Conservation (phyloP, 192 early-diverging fungal species). For the Geranomyces variabilis region DNA sequence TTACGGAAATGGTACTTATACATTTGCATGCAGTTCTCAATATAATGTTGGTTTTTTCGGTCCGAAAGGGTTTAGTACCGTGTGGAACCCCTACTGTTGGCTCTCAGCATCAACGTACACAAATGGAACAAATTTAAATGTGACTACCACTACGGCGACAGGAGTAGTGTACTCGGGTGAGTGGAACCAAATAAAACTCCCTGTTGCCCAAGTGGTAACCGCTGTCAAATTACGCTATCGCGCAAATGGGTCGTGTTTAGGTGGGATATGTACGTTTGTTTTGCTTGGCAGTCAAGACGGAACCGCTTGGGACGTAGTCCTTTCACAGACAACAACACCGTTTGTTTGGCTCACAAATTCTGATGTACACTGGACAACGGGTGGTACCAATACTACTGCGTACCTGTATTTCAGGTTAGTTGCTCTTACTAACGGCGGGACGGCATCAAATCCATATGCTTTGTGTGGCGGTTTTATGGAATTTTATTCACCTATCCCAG, state of each 20-base stretch:
- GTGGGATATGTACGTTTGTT: not conserved
- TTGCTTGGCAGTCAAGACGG: not conserved
- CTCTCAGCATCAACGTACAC: too few species aligned
- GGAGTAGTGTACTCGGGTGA: not conserved
- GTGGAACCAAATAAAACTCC: conserved; percentile 1
- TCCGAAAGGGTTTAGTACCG: too few species aligned
- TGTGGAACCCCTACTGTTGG: too few species aligned
- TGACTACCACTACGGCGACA: too few species aligned
- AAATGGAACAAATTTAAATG: too few species aligned
- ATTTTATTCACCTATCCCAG: not conserved
- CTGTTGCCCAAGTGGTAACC: not conserved
- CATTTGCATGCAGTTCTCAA: too few species aligned
- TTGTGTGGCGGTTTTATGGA: not conserved
- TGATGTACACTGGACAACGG: too few species aligned
- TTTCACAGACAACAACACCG: not conserved
- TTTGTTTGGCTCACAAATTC: not conserved
- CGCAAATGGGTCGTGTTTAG: not conserved
- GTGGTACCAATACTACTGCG: conserved; percentile 1
- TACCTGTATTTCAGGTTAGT: not conserved
- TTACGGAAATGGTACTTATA: too few species aligned
- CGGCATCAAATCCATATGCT: too few species aligned
- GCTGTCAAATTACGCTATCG: not conserved
- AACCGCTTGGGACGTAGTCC: not conserved
- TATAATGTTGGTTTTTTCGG: too few species aligned
- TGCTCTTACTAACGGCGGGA: not conserved